These are phyloP conservation scores for Caloboletus firmus DNA, from an alignment of 1,284 basidiomycete genomes.

Conservation along the genomic window DNA sequence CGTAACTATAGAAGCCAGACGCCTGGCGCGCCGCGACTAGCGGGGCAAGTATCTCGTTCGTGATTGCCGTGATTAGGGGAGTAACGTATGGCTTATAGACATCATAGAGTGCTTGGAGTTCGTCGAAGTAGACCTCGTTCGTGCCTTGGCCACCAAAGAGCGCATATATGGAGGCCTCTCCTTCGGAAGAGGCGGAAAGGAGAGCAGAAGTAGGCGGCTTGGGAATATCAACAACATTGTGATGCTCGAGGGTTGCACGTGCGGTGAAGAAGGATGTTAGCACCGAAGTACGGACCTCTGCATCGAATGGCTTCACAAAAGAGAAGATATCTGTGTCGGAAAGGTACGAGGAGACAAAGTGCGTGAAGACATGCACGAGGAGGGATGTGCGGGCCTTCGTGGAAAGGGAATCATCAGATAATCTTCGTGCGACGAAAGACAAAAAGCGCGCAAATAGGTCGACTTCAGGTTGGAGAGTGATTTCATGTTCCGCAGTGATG, in stretches of 20 bases:
- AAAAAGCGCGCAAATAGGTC: slow-evolving; percentile 83
- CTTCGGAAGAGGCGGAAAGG: slow-evolving; percentile 65
- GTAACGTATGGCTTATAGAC: slow-evolving; percentile 86
- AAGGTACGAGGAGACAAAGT: slow-evolving; percentile 81
- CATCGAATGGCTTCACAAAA: slow-evolving; percentile 73
- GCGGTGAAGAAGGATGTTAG: slow-evolving; percentile 83
- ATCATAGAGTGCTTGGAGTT: slow-evolving; percentile 90
- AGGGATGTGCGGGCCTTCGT: slow-evolving; percentile 62
- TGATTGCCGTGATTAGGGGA: slow-evolving; percentile 66
- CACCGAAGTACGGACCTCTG: slow-evolving; percentile 74
- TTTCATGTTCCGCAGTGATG: slow-evolving; percentile 51
- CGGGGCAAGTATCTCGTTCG: slow-evolving; percentile 68
- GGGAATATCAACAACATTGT: slow-evolving; percentile 60
- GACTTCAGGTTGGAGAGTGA: slow-evolving; percentile 62
- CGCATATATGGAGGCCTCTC: slow-evolving; percentile 84
- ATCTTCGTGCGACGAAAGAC: slow-evolving; percentile 64
- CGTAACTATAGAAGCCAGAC: slow-evolving; percentile 75
- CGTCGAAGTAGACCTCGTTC: slow-evolving; percentile 98
- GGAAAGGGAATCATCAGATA: slow-evolving; percentile 54
- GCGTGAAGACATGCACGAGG: slow-evolving; percentile 69
- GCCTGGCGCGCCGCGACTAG: slow-evolving; percentile 66
- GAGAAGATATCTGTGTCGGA: slow-evolving; percentile 76
- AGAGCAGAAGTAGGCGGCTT: slow-evolving; percentile 72
- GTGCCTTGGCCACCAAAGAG: slow-evolving; percentile 99
- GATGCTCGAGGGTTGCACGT: slow-evolving; percentile 68